Evolutionary conservation across 2,329 filamentous ascomycete genomes (phyloP).

Genomic region (Eutypella sp.): DNA sequence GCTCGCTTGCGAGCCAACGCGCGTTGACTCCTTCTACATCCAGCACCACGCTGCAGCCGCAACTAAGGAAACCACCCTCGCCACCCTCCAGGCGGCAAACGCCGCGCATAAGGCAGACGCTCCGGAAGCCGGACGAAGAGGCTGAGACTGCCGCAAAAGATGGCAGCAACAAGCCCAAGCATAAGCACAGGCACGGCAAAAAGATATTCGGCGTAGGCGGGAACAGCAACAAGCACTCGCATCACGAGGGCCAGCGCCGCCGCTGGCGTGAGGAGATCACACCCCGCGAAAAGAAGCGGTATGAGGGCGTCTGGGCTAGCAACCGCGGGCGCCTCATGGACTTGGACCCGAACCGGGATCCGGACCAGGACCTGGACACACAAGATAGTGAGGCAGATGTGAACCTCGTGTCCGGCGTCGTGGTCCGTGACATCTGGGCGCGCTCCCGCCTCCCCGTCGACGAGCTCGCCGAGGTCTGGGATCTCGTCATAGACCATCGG

Average conservation of each 20-base stretch:
- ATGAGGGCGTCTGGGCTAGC: slow-evolving; percentile 81
- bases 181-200: slow-evolving; percentile 38
- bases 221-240: slow-evolving; percentile 61
- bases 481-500: too few species aligned
- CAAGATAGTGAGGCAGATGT: slow-evolving; percentile 22
- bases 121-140: slow-evolving; percentile 57
- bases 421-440: slow-evolving; percentile 71
- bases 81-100: slow-evolving; percentile 40
- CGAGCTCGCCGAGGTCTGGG: slow-evolving; percentile 72
- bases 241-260: slow-evolving; percentile 70
- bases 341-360: background rate
- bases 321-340: slow-evolving; percentile 57
- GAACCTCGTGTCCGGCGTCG: slow-evolving; percentile 59
- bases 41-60: slow-evolving; percentile 31
- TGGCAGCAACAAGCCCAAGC: slow-evolving; percentile 43
- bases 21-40: slow-evolving; percentile 29
- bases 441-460: slow-evolving; percentile 63
- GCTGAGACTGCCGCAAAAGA: too few species aligned
- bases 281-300: slow-evolving; percentile 67
- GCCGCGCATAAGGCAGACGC: slow-evolving; percentile 58
- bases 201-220: slow-evolving; percentile 48
- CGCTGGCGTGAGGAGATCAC: slow-evolving; percentile 75
- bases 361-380: slow-evolving; percentile 6
- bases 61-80: too few species aligned
- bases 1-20: slow-evolving; percentile 64